Evolutionary conservation across 225 moss, liverwort and hornwort genomes (phyloP).

Genomic region (Polytrichum commune): DNA sequence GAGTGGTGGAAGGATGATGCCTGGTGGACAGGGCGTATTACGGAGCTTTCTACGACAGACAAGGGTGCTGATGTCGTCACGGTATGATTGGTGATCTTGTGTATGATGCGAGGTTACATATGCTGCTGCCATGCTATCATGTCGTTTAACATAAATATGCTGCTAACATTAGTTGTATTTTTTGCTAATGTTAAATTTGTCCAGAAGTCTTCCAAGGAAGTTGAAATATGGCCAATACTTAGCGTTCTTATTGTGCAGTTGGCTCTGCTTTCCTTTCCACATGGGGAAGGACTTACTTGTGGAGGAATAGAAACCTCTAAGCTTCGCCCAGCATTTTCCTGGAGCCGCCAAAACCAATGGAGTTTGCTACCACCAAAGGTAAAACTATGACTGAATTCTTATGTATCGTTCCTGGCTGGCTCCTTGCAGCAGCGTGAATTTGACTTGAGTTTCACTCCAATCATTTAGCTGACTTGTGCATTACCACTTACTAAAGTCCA

Average conservation of each 20-base stretch:
- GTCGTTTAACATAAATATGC: too few relatives aligned
- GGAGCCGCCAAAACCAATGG: conserved; percentile 19
- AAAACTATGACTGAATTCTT: not conserved
- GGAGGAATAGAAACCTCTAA: not conserved
- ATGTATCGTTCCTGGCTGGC: too few relatives aligned
- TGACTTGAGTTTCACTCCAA: too few relatives aligned
- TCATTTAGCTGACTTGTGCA: too few relatives aligned
- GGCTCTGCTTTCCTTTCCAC: conserved; percentile 9
- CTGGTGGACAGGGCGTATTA: conserved; percentile 19
- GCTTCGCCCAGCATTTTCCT: conserved; percentile 29
- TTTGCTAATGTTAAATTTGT: too few relatives aligned
- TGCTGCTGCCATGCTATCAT: too few relatives aligned
- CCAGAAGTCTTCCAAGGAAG: too few relatives aligned
- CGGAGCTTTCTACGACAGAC: not conserved
- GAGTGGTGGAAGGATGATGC: conserved; percentile 26
- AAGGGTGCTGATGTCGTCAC: conserved; percentile 8
- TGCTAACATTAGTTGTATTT: too few relatives aligned
- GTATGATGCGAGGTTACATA: not conserved
- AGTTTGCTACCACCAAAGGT: conserved; percentile 3
- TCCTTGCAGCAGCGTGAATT: too few relatives aligned
- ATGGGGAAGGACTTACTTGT: conserved; percentile 21
- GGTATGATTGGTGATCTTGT: conserved; percentile 14
- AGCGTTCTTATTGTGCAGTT: not conserved
- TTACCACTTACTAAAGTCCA: too few relatives aligned
- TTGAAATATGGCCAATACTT: too few relatives aligned